Evolutionary conservation across 31 red algal species (phyloP).

Genomic region (Porphyra umbilicalis): DNA sequence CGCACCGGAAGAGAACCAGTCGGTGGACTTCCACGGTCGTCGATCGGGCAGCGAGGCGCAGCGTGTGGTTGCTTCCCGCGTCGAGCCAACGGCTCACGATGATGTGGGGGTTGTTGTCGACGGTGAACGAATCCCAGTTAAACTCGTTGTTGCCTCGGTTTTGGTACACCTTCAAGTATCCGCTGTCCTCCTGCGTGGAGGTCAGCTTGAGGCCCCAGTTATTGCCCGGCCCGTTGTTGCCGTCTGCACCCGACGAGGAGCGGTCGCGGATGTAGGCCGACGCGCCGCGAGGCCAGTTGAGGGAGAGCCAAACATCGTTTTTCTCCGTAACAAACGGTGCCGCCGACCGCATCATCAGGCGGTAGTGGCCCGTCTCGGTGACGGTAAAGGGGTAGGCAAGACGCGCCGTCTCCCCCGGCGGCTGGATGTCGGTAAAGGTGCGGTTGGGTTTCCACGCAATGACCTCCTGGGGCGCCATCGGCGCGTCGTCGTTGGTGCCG

Average conservation of each 20-base stretch:
- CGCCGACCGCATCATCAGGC: constrained; percentile 24
- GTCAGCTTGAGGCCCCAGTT: constrained; percentile 8
- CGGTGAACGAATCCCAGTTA: neutral
- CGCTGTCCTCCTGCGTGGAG: neutral
- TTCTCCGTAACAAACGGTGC: constrained; percentile 37
- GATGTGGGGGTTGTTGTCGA: neutral
- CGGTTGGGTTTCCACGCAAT: neutral
- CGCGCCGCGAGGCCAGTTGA: neutral
- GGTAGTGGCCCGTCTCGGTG: constrained; percentile 20
- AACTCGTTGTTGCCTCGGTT: constrained; percentile 12
- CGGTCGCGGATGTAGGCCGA: neutral
- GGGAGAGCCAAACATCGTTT: constrained; percentile 35
- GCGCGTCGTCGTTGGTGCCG: neutral
- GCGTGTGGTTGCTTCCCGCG: neutral
- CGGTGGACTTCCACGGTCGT: neutral
- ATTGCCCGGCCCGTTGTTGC: neutral
- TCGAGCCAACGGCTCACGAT: neutral
- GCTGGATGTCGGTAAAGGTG: neutral
- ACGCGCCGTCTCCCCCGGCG: neutral
- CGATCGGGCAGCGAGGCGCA: neutral
- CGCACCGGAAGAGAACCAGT: neutral
- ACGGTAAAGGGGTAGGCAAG: constrained; percentile 32
- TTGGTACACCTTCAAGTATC: constrained; percentile 45
- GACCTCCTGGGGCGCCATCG: neutral
- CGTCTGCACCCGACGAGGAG: constrained; percentile 22